Evolutionary conservation across 306 rosid species (phyloP).

Genomic region (apple (Malus domestica)): DNA sequence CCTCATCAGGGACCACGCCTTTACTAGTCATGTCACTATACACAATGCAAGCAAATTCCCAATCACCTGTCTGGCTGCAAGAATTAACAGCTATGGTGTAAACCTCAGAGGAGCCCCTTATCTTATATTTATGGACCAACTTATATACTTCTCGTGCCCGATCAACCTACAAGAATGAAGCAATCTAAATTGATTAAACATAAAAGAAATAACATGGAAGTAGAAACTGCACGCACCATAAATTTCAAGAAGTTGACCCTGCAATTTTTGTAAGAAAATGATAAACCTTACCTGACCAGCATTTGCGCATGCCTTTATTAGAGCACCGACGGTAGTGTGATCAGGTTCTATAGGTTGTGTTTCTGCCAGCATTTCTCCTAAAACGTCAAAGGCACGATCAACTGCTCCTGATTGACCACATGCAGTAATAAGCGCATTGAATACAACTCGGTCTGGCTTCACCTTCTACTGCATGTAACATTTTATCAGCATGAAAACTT

Average conservation of each 20-base stretch:
- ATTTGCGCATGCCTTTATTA: conserved; percentile 81
- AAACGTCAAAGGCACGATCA: conserved; percentile 94
- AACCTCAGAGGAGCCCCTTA: conserved; percentile 88
- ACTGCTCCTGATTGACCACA: conserved; percentile 96
- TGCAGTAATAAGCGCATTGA: conserved; percentile 97
- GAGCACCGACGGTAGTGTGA: conserved; percentile 82
- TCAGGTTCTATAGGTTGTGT: conserved; percentile 83
- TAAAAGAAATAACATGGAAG: neutral
- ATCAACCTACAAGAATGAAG: conserved; percentile 54
- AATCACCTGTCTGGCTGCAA: conserved; percentile 83
- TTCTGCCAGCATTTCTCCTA: conserved; percentile 87
- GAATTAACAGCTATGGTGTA: conserved; percentile 89
- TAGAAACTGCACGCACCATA: conserved; percentile 5
- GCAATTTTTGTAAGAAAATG: conserved; percentile 3
- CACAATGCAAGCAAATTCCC: conserved; percentile 70
- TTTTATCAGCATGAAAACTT: conserved; percentile 51
- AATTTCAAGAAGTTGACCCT: conserved; percentile 1
- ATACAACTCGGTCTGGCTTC: conserved; percentile 99
- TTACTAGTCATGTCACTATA: conserved; percentile 68
- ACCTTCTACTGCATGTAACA: conserved; percentile 96
- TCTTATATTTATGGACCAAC: conserved; percentile 58
- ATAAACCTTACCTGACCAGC: conserved; percentile 72
- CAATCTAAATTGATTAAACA: neutral
- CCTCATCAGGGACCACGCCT: conserved; percentile 88
- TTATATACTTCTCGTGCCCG: conserved; percentile 74